phyloP scores from a whole-genome alignment of 2,329 filamentous ascomycete species.

The Trichoderma guizhouense region DNA sequence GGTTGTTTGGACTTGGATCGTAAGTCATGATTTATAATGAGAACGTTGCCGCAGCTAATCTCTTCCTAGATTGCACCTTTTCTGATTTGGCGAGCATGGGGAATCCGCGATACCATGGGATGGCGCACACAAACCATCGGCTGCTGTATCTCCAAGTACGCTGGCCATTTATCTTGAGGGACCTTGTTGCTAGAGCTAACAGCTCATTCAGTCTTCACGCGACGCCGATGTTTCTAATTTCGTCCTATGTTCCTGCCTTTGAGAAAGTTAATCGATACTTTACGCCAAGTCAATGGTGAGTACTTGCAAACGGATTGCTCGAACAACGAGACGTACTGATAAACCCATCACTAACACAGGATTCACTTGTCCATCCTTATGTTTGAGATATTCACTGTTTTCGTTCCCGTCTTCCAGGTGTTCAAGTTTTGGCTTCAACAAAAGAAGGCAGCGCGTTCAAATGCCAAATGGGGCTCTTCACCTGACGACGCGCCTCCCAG shows the following conservation, averaged over 20 bases:
- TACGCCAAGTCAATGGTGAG: conserved; percentile 58
- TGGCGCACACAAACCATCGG: conserved; percentile 55
- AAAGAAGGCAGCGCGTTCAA: conserved; percentile 26
- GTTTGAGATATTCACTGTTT: conserved; percentile 59
- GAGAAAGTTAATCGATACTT: conserved; percentile 49
- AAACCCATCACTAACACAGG: conserved; percentile 20
- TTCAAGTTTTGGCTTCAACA: conserved; percentile 35
- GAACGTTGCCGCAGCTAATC: neutral
- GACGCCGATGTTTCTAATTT: conserved; percentile 62
- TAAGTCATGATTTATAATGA: conserved; percentile 22
- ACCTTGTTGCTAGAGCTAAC: neutral
- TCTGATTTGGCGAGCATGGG: conserved; percentile 50
- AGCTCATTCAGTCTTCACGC: conserved; percentile 49
- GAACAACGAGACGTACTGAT: too few relatives aligned
- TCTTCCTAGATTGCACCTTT: conserved; percentile 42
- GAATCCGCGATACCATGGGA: conserved; percentile 54
- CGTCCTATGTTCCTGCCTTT: conserved; percentile 48
- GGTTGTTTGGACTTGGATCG: conserved; percentile 51
- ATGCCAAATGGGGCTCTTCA: conserved; percentile 18
- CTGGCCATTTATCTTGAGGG: neutral
- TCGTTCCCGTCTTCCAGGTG: conserved; percentile 59
- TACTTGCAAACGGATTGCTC: conserved; percentile 30
- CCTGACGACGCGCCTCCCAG: conserved; percentile 11
- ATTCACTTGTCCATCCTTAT: conserved; percentile 54
- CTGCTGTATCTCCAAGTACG: conserved; percentile 33